Percentiles rank a stretch among this genome's conserved stretches.
Evolutionary conservation across 768 basidiomycete genomes (phyloP).

Genomic region (Mycena albidolilacea): DNA sequence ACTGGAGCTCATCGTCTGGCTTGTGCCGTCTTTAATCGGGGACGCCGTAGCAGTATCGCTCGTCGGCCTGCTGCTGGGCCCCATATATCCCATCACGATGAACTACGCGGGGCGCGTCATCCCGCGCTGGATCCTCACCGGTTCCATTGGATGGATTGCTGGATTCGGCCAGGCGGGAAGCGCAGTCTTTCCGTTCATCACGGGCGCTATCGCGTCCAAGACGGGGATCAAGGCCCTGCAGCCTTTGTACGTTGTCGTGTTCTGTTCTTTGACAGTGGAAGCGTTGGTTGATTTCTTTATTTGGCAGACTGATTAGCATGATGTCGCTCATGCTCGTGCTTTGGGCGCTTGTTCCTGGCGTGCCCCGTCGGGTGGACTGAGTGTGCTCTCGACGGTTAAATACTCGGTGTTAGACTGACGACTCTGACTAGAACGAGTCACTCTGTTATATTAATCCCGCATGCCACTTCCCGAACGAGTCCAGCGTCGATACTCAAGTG

Average conservation of each 20-base stretch:
- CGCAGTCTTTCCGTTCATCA: slow-evolving; percentile 80
- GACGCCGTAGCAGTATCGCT: slow-evolving; percentile 75
- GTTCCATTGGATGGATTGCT: slow-evolving; percentile 78
- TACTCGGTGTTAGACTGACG: background rate
- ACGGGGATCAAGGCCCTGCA: slow-evolving; percentile 74
- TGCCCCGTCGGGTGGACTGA: slow-evolving; percentile 26
- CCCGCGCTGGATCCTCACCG: slow-evolving; percentile 78
- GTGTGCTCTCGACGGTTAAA: background rate
- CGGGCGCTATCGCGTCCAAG: slow-evolving; percentile 75
- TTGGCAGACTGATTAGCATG: slow-evolving; percentile 27
- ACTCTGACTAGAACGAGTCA: too few relatives aligned
- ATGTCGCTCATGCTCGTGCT: slow-evolving; percentile 33
- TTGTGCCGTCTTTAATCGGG: slow-evolving; percentile 75
- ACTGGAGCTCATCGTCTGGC: slow-evolving; percentile 79
- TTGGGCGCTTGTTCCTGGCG: slow-evolving; percentile 29
- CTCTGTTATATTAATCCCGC: too few relatives aligned
- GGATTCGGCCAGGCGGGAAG: slow-evolving; percentile 82
- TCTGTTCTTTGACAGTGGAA: background rate
- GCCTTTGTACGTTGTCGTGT: slow-evolving; percentile 63
- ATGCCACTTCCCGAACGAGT: too few relatives aligned
- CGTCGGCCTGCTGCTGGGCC: slow-evolving; percentile 80
- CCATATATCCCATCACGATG: slow-evolving; percentile 83
- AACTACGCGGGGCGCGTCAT: slow-evolving; percentile 78
- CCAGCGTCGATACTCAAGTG: too few relatives aligned
- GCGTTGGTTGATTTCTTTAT: background rate